These are phyloP conservation scores for Coemansia sp. DNA, from an alignment of 192 early-diverging fungal species.

Conservation along the genomic window DNA sequence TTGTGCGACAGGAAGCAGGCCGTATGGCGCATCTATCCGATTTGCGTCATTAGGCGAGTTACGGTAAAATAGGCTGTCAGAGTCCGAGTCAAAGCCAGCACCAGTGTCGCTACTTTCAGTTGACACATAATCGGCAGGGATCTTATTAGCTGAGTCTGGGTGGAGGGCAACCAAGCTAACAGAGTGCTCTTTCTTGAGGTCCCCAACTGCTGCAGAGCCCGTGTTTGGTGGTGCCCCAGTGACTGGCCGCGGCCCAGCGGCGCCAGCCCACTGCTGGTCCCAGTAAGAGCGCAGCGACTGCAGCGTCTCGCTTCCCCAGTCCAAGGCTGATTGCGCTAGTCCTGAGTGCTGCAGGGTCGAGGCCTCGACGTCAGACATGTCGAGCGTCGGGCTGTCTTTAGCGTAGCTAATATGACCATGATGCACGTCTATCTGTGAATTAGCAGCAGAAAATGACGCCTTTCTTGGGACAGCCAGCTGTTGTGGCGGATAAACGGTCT, in stretches of 20 bases:
- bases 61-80: conserved; percentile 31
- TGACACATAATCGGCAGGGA: not conserved
- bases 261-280: conserved; percentile 23
- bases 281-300: conserved; percentile 38
- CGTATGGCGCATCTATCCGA: conserved; percentile 21
- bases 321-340: conserved; percentile 28
- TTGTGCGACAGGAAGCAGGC: conserved; percentile 20
- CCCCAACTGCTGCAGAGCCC: not conserved
- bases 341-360: conserved; percentile 13
- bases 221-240: not conserved
- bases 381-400: not conserved
- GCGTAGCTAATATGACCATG: not conserved
- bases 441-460: not conserved
- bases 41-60: conserved; percentile 16
- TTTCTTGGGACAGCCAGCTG: conserved; percentile 1
- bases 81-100: conserved; percentile 4
- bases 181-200: not conserved
- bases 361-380: not conserved
- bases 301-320: conserved; percentile 48
- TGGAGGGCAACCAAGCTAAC: too few species aligned
- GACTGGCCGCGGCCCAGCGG: not conserved
- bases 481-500: conserved; percentile 9
- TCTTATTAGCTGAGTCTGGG: not conserved
- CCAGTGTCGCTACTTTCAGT: not conserved
- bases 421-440: not conserved